A percentile compares a stretch with the other conserved stretches of the same genome.
Evolutionary conservation across 1,284 basidiomycete species (phyloP).

Genomic region (Prillingera fragicola): DNA sequence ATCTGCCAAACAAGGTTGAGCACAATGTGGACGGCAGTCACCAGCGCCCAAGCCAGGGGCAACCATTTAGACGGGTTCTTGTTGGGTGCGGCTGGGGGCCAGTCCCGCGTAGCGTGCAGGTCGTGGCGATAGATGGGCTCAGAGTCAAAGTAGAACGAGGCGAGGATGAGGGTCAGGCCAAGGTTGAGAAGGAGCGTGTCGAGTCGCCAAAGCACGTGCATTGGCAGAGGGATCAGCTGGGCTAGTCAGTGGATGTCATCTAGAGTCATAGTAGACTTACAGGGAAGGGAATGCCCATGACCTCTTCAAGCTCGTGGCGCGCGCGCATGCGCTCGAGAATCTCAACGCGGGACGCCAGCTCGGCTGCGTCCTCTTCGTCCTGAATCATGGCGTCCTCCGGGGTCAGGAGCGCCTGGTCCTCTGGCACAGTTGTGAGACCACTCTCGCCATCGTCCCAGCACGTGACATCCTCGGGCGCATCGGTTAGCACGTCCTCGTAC

Average conservation of each 20-base stretch:
- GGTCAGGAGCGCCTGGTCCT: conserved; percentile 13
- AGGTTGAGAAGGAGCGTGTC: conserved; percentile 48
- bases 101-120: not conserved
- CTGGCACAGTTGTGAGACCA: conserved; percentile 11
- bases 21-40: conserved; percentile 32
- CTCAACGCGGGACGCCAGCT: conserved; percentile 42
- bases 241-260: conserved; percentile 6
- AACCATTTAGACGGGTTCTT: conserved; percentile 22
- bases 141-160: conserved; percentile 45
- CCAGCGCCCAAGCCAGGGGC: conserved; percentile 33
- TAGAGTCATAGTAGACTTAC: conserved; percentile 18
- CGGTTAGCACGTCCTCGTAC: conserved; percentile 41
- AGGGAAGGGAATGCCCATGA: conserved; percentile 43
- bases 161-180: conserved; percentile 47
- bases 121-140: conserved; percentile 40
- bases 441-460: conserved; percentile 12
- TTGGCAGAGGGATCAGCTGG: conserved; percentile 44
- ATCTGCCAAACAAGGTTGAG: conserved; percentile 43
- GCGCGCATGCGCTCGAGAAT: conserved; percentile 43
- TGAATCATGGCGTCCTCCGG: too few relatives aligned
- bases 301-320: conserved; percentile 42
- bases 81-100: conserved; percentile 19
- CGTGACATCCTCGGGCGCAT: conserved; percentile 1
- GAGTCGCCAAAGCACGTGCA: conserved; percentile 47
- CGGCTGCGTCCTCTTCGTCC: conserved; percentile 31